Conservation (phyloP, 1,284 basidiomycete genomes). For the Agaricales sp. region DNA sequence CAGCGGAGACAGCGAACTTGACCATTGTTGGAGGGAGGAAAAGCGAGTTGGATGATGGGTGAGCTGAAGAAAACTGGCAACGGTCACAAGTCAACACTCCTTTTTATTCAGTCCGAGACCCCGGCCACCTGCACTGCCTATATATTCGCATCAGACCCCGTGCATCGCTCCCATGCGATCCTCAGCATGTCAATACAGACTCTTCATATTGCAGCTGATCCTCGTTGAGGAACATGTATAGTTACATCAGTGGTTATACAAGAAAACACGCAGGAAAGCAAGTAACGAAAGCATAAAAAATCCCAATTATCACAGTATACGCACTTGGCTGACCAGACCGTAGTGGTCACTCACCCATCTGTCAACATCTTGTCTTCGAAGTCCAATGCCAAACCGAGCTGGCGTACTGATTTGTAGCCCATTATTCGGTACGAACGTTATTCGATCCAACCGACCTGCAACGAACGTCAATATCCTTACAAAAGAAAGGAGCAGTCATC, state of each 20-base stretch:
- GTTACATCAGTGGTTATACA: too few relatives aligned
- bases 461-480: neutral
- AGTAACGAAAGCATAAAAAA: too few relatives aligned
- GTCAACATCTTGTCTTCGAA: conserved; percentile 25
- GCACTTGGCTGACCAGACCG: conserved; percentile 41
- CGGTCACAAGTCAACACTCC: neutral
- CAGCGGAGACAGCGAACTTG: conserved; percentile 23
- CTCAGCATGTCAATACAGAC: too few relatives aligned
- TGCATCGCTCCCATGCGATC: neutral
- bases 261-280: too few relatives aligned
- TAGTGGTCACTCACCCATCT: conserved; percentile 59
- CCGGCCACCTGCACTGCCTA: neutral
- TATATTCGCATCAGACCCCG: neutral
- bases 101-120: neutral
- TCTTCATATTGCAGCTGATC: too few relatives aligned
- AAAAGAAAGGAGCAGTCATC: neutral
- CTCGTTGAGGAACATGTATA: too few relatives aligned
- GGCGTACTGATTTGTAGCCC: conserved; percentile 41
- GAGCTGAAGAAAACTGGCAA: conserved; percentile 11
- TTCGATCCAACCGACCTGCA: conserved; percentile 42
- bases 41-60: conserved; percentile 16
- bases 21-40: conserved; percentile 32
- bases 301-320: too few relatives aligned
- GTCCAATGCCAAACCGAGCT: conserved; percentile 40
- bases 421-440: conserved; percentile 41